Evolutionary conservation across 352 stramenopile genomes (phyloP).

Genomic region (Globisporangium uncinulatum): DNA sequence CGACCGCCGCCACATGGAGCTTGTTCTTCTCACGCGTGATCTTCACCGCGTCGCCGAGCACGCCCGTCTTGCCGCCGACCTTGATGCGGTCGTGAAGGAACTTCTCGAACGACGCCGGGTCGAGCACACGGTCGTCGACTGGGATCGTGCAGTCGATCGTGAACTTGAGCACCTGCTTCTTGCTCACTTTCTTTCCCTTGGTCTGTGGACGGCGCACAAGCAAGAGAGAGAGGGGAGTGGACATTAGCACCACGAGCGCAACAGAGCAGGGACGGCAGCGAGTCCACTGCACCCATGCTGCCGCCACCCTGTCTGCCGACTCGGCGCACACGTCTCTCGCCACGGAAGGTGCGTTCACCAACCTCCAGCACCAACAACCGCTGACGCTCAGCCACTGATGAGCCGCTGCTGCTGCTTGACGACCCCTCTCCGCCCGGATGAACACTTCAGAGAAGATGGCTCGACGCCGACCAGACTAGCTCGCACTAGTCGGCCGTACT

Average conservation of each 20-base stretch:
- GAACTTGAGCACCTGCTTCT: slow-evolving; percentile 91
- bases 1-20: slow-evolving; percentile 92
- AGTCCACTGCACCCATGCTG: neutral
- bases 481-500: neutral
- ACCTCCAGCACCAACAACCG: neutral
- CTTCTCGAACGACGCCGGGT: slow-evolving; percentile 99
- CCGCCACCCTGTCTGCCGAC: neutral
- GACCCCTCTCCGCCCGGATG: slow-evolving; percentile 16
- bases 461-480: slow-evolving; percentile 14
- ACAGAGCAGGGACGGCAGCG: neutral
- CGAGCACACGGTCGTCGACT: slow-evolving; percentile 98
- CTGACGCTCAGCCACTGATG: neutral
- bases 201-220: slow-evolving; percentile 20
- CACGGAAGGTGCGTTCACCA: too few species aligned
- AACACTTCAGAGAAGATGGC: slow-evolving; percentile 32
- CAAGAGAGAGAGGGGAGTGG: neutral
- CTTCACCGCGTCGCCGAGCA: slow-evolving; percentile 92
- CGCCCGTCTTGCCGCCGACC: slow-evolving; percentile 97
- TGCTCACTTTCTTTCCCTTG: slow-evolving; percentile 86
- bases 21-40: slow-evolving; percentile 97
- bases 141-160: slow-evolving; percentile 94
- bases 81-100: slow-evolving; percentile 99
- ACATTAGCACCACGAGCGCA: slow-evolving; percentile 6
- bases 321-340: neutral
- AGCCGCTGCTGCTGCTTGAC: slow-evolving; percentile 1